phyloP scores from a whole-genome alignment of 805 yeast genomes.

The Wickerhamiella occidentalis region DNA sequence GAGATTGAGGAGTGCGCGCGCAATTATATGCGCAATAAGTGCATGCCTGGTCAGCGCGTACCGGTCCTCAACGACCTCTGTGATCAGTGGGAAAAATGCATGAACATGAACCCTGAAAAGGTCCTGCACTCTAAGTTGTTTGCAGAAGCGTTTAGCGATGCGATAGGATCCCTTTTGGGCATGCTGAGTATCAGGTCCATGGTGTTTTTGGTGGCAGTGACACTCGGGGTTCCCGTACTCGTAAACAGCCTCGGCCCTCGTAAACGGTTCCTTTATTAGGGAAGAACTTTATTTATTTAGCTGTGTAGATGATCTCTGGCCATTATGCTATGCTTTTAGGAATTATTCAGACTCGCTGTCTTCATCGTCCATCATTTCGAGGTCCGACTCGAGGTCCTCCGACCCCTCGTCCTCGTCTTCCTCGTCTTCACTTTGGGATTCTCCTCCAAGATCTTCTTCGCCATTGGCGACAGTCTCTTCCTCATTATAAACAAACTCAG shows the following conservation, averaged over 20 bases:
- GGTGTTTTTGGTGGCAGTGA: conserved; percentile 25
- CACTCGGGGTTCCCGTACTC: conserved; percentile 25
- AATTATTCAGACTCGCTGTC: conserved; percentile 8
- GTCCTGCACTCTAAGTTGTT: conserved; percentile 60
- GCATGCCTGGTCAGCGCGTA: conserved; percentile 49
- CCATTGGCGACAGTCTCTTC: conserved; percentile 36
- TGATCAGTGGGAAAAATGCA: conserved; percentile 65
- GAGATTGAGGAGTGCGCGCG: conserved; percentile 59
- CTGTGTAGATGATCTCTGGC: not conserved
- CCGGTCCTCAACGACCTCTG: conserved; percentile 72
- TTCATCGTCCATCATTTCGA: not conserved
- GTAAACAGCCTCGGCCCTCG: conserved; percentile 17
- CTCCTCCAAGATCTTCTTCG: conserved; percentile 34
- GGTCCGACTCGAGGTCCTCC: conserved; percentile 10
- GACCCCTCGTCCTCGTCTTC: conserved; percentile 25
- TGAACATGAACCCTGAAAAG: conserved; percentile 60
- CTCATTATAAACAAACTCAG: conserved; percentile 30
- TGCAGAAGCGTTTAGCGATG: conserved; percentile 75
- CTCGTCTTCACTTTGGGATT: conserved; percentile 26
- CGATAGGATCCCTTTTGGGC: conserved; percentile 59
- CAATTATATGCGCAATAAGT: conserved; percentile 59
- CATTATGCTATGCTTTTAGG: not conserved
- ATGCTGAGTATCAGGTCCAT: conserved; percentile 63
- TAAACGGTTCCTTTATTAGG: not conserved
- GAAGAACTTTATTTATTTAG: not conserved